phyloP scores from a whole-genome alignment of 2,329 filamentous ascomycete genomes.

The Fusarium sp. region DNA sequence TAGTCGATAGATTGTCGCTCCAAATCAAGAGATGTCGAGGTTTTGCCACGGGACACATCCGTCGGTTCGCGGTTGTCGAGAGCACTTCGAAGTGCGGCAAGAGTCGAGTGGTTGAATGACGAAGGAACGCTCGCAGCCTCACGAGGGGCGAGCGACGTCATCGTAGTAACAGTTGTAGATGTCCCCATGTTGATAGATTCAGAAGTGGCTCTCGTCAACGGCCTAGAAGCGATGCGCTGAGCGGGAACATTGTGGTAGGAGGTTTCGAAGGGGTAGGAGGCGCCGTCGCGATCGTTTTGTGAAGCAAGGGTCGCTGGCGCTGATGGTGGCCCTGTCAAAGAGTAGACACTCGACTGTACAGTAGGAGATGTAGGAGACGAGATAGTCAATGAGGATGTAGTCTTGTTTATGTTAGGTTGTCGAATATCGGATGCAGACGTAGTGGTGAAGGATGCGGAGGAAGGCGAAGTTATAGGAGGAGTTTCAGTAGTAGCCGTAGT shows the following conservation, averaged over 20 bases:
- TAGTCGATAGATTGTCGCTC: constrained; percentile 47
- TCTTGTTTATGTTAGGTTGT: constrained; percentile 33
- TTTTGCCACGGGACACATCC: constrained; percentile 48
- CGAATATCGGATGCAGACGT: constrained; percentile 9
- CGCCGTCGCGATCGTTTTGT: constrained; percentile 42
- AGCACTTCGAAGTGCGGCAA: constrained; percentile 54
- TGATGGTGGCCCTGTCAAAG: constrained; percentile 21
- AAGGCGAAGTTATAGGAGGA: constrained; percentile 29
- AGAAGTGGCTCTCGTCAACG: constrained; percentile 55
- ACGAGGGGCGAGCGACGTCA: constrained; percentile 47
- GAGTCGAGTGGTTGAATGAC: constrained; percentile 50
- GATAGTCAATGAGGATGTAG: constrained; percentile 21
- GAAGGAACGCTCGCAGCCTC: constrained; percentile 51
- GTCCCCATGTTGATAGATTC: constrained; percentile 52
- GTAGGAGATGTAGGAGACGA: constrained; percentile 25
- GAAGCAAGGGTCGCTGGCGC: constrained; percentile 23
- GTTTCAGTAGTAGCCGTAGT: constrained; percentile 15
- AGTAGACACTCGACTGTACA: constrained; percentile 16
- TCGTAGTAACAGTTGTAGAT: constrained; percentile 50
- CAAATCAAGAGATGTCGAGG: constrained; percentile 54
- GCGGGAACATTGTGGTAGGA: constrained; percentile 52
- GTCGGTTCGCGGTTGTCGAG: constrained; percentile 53
- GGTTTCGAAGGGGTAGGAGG: constrained; percentile 22
- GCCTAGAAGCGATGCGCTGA: constrained; percentile 53
- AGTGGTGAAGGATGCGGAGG: constrained; percentile 15